Conservation (phyloP, 2,329 filamentous ascomycete genomes). For the Lasiodiplodia theobromae region DNA sequence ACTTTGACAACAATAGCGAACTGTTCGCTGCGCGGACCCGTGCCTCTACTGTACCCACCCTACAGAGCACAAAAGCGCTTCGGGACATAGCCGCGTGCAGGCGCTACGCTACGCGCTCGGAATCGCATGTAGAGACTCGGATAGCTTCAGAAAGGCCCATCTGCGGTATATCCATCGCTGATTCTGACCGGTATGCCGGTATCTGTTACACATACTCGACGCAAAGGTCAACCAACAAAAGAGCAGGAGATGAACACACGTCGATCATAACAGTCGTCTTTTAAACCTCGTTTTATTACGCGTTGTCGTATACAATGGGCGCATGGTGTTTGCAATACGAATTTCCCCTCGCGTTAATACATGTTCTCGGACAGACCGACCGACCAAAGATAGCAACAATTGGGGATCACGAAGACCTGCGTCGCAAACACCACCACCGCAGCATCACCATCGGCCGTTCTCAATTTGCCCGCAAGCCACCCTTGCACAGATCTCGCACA, state of each 20-base stretch:
- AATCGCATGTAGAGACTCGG: neutral
- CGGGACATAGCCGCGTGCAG: conserved; percentile 4
- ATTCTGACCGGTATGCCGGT: conserved; percentile 10
- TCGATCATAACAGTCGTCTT: neutral
- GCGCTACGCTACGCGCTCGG: conserved; percentile 16
- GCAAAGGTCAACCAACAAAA: neutral
- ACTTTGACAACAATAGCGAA: conserved; percentile 2
- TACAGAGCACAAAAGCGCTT: conserved; percentile 10
- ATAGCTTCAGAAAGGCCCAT: conserved; percentile 5
- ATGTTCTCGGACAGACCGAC: conserved; percentile 12
- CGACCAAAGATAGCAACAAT: conserved; percentile 9
- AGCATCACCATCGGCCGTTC: neutral
- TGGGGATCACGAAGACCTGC: neutral
- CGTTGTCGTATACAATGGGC: conserved; percentile 2
- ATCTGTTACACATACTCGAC: conserved; percentile 14
- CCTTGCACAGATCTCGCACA: neutral
- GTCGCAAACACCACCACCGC: neutral
- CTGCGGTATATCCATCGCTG: conserved; percentile 18
- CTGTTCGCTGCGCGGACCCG: conserved; percentile 19
- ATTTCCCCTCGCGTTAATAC: neutral
- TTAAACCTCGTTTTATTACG: conserved; percentile 11
- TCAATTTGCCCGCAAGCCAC: neutral
- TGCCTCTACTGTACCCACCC: conserved; percentile 8
- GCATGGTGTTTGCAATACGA: conserved; percentile 7
- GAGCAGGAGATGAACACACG: conserved; percentile 18